Evolutionary conservation across 495 filamentous ascomycete genomes (phyloP).

Genomic region (Aspergillus biplanus): DNA sequence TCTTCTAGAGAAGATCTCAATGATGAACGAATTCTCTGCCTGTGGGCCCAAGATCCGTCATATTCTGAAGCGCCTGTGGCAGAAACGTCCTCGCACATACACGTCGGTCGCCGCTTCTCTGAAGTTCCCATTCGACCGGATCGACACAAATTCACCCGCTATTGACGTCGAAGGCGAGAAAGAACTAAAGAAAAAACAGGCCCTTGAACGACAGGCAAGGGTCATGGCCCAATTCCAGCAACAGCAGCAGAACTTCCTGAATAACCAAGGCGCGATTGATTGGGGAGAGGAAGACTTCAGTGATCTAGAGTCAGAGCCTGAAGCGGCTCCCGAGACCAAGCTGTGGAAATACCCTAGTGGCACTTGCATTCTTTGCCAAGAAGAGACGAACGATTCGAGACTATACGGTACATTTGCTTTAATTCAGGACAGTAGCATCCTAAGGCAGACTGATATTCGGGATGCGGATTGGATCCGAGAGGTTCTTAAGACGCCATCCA

Average conservation of each 20-base stretch:
- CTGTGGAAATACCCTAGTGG: slow-evolving; percentile 92
- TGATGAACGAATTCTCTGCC: slow-evolving; percentile 71
- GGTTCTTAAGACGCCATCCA: slow-evolving; percentile 73
- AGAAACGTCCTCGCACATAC: slow-evolving; percentile 74
- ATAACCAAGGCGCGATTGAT: slow-evolving; percentile 79
- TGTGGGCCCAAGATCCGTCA: slow-evolving; percentile 85
- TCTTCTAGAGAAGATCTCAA: slow-evolving; percentile 72
- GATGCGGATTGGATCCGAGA: slow-evolving; percentile 86
- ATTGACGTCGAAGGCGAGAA: slow-evolving; percentile 68
- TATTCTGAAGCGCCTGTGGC: slow-evolving; percentile 84
- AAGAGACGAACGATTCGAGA: slow-evolving; percentile 86
- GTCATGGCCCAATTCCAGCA: slow-evolving; percentile 98
- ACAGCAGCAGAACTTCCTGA: slow-evolving; percentile 92
- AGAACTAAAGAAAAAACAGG: slow-evolving; percentile 86
- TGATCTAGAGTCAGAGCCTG: slow-evolving; percentile 62
- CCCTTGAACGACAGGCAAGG: slow-evolving; percentile 82
- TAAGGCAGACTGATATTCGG: slow-evolving; percentile 80
- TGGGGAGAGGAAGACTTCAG: slow-evolving; percentile 83
- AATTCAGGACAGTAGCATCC: slow-evolving; percentile 82
- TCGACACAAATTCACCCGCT: slow-evolving; percentile 61
- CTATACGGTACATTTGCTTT: slow-evolving; percentile 92
- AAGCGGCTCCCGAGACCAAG: slow-evolving; percentile 63
- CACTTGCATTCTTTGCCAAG: slow-evolving; percentile 94
- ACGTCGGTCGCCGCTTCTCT: slow-evolving; percentile 58
- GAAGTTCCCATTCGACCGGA: slow-evolving; percentile 55